These are phyloP conservation scores for Termitomyces eurrhizus DNA, from an alignment of 768 basidiomycete species.

Conservation along the genomic window DNA sequence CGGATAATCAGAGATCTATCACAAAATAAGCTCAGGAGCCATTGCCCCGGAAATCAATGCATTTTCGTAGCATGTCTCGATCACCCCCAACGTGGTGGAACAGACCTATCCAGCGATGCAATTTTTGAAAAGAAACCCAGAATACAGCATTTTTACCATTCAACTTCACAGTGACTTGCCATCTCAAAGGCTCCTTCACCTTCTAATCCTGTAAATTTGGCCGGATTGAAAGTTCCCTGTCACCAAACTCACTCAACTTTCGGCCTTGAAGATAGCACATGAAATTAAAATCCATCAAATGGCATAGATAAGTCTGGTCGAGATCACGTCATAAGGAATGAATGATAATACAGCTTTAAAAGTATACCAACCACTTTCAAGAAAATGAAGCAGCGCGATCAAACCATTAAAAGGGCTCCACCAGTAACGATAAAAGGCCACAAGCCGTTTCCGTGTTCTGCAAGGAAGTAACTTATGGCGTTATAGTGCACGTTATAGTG, in stretches of 20 bases:
- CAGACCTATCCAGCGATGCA: background rate
- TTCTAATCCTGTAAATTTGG: background rate
- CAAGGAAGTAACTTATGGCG: background rate
- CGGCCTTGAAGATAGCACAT: background rate
- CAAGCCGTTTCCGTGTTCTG: background rate
- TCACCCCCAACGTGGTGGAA: background rate
- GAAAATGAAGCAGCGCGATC: background rate
- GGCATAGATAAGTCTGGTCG: background rate
- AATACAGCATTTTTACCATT: background rate
- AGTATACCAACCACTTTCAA: background rate
- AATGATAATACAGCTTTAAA: background rate
- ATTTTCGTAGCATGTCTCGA: conserved; percentile 6
- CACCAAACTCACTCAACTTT: background rate
- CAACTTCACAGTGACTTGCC: background rate
- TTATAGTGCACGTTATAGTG: background rate
- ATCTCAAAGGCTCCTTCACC: background rate
- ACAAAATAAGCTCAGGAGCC: conserved; percentile 13
- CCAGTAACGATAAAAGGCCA: background rate
- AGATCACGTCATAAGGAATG: background rate
- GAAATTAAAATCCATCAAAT: background rate
- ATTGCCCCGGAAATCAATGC: conserved; percentile 15
- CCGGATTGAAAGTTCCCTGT: background rate
- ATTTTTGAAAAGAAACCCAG: background rate
- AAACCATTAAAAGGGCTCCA: background rate
- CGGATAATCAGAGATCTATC: conserved; percentile 16